Evolutionary conservation across 2,329 filamentous ascomycete genomes (phyloP).

Genomic region (Cadophora luteo-olivacea): DNA sequence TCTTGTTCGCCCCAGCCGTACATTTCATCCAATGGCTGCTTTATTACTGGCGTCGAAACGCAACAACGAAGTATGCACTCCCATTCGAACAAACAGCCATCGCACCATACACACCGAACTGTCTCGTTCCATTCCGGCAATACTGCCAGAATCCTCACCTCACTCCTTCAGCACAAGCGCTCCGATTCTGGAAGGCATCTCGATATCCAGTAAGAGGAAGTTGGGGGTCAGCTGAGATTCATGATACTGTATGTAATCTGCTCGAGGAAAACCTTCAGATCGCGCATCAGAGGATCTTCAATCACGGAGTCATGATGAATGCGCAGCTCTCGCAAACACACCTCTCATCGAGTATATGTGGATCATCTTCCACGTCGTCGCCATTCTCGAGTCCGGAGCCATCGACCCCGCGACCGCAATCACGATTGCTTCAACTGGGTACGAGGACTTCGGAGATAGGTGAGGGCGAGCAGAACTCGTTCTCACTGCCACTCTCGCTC

Average conservation of each 20-base stretch:
- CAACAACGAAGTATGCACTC: slow-evolving; percentile 6
- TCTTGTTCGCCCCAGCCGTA: slow-evolving; percentile 18
- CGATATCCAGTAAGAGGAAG: slow-evolving; percentile 16
- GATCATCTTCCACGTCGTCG: neutral
- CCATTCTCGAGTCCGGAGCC: neutral
- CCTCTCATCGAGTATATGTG: neutral
- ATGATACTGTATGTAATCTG: slow-evolving; percentile 2
- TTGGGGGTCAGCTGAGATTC: slow-evolving; percentile 10
- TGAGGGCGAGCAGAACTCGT: neutral
- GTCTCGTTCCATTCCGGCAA: neutral
- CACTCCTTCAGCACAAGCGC: neutral
- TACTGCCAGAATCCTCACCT: neutral
- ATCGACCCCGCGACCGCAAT: neutral
- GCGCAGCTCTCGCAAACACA: slow-evolving; percentile 3
- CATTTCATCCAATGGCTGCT: slow-evolving; percentile 22
- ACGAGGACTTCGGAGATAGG: neutral
- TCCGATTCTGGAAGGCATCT: slow-evolving; percentile 17
- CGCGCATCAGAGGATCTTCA: slow-evolving; percentile 13
- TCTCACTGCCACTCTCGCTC: neutral
- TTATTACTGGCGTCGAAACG: slow-evolving; percentile 18
- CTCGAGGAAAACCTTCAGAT: slow-evolving; percentile 22
- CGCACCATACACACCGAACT: slow-evolving; percentile 12
- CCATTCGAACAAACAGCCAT: slow-evolving; percentile 17
- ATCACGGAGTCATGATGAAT: slow-evolving; percentile 12
- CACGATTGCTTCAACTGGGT: neutral